Evolutionary conservation across 2,329 filamentous ascomycete genomes (phyloP).

Genomic region (Magnaporthales sp.): DNA sequence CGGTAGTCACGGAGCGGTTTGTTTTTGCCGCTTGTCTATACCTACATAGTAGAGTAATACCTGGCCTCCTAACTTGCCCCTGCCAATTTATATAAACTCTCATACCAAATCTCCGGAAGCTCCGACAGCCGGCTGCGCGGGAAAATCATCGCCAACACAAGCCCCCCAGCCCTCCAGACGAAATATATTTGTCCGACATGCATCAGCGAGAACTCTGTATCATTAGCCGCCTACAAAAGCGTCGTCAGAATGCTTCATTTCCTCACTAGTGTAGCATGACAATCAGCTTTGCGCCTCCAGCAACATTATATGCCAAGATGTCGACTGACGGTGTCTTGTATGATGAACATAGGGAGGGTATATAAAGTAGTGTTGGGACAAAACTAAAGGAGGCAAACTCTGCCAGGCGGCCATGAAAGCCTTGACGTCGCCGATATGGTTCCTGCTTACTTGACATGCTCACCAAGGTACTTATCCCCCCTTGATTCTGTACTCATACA

Average conservation of each 20-base stretch:
- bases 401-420: background rate
- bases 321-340: background rate
- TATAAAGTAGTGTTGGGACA: background rate
- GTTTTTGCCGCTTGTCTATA: too few species aligned
- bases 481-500: too few species aligned
- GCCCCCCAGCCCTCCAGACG: background rate
- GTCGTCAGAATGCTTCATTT: background rate
- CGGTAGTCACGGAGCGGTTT: too few species aligned
- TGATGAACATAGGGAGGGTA: background rate
- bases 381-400: background rate
- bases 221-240: background rate
- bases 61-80: too few species aligned
- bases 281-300: background rate
- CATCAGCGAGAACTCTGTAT: too few species aligned
- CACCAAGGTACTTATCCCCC: too few species aligned
- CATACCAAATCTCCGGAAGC: background rate
- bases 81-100: too few species aligned
- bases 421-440: background rate
- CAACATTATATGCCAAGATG: background rate
- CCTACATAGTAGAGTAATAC: too few species aligned
- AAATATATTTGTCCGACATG: background rate
- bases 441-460: background rate
- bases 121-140: too few species aligned
- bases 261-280: background rate
- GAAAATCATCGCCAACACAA: background rate